Evolutionary conservation across 352 stramenopile genomes (phyloP).

Genomic region (Peronospora destructor): DNA sequence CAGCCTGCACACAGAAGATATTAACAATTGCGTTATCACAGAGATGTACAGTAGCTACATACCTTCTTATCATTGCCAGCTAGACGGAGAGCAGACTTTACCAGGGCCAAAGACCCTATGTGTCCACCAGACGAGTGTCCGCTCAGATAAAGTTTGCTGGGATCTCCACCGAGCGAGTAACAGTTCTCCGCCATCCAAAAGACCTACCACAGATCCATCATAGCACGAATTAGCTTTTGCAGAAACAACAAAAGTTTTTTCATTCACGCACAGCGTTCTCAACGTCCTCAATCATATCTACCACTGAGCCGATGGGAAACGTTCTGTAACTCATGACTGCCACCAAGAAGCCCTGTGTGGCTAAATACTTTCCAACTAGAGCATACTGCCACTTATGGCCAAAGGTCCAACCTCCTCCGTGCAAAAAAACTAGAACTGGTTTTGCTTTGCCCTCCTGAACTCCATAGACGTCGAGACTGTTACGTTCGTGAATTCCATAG

Average conservation of each 20-base stretch:
- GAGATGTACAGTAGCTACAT: not conserved
- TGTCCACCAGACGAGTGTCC: constrained; percentile 67
- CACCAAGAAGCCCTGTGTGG: constrained; percentile 59
- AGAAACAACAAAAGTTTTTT: not conserved
- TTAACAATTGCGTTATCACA: not conserved
- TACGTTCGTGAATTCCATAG: constrained; percentile 48
- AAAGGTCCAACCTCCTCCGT: constrained; percentile 84
- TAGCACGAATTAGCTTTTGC: constrained; percentile 1
- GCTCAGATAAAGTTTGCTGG: constrained; percentile 40
- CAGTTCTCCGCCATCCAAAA: constrained; percentile 50
- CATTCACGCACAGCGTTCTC: constrained; percentile 45
- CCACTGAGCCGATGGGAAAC: constrained; percentile 75
- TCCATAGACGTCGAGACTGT: constrained; percentile 59
- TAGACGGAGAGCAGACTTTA: constrained; percentile 46
- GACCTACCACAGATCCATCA: constrained; percentile 25
- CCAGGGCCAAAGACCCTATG: constrained; percentile 44
- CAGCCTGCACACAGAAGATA: not conserved
- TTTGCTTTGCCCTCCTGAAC: constrained; percentile 16
- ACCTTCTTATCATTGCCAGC: constrained; percentile 17
- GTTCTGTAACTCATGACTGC: constrained; percentile 88
- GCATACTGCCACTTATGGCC: constrained; percentile 77
- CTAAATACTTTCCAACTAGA: constrained; percentile 53
- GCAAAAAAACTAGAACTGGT: constrained; percentile 88
- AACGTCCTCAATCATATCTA: constrained; percentile 87
- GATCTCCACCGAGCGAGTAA: constrained; percentile 42